phyloP scores from a whole-genome alignment of 805 yeast genomes.

The Myxozyma monticola region DNA sequence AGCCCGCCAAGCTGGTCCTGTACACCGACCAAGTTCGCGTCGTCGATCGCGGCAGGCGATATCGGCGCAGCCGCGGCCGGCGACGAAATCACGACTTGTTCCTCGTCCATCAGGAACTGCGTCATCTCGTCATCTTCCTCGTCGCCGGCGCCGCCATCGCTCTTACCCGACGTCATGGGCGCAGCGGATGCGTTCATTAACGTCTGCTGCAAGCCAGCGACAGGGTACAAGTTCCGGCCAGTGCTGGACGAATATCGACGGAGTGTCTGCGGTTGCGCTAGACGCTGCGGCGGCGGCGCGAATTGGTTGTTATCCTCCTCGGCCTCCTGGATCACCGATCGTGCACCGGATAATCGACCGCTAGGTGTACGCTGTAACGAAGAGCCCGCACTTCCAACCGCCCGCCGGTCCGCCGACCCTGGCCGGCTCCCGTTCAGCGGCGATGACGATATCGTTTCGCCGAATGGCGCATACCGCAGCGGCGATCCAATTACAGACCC shows the following conservation, averaged over 20 bases:
- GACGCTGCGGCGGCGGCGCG: not conserved
- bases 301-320: constrained; percentile 12
- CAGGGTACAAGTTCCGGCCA: too few species aligned
- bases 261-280: too few species aligned
- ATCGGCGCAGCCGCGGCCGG: too few species aligned
- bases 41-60: too few species aligned
- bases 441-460: not conserved
- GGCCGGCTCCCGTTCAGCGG: not conserved
- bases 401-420: not conserved
- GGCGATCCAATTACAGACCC: constrained; percentile 19
- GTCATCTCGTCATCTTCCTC: constrained; percentile 19
- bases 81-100: not conserved
- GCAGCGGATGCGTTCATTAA: not conserved
- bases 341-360: constrained; percentile 3
- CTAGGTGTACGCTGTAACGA: constrained; percentile 10
- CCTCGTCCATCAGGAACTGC: constrained; percentile 31
- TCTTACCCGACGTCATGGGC: not conserved
- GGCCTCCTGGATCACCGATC: constrained; percentile 9
- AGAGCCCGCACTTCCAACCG: not conserved
- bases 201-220: too few species aligned
- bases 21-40: too few species aligned
- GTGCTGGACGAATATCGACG: too few species aligned
- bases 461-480: constrained; percentile 11
- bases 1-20: too few species aligned
- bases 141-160: not conserved